A percentile compares a stretch with the other conserved stretches of the same genome.
Evolutionary conservation across 768 basidiomycete genomes (phyloP).

Genomic region (Boletus rubescentipes): DNA sequence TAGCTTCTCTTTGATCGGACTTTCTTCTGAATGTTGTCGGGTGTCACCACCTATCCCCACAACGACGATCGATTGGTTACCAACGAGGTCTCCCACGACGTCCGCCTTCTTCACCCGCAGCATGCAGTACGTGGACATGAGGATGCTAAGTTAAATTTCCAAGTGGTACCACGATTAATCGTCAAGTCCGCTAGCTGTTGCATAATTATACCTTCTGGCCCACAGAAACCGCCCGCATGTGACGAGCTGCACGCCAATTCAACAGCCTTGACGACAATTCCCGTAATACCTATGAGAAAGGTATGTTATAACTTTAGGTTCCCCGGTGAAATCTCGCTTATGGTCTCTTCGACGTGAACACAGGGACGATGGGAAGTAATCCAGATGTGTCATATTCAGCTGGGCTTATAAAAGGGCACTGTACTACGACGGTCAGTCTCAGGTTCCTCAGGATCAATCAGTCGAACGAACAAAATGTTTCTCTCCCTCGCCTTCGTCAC

Average conservation of each 20-base stretch:
- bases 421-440: neutral
- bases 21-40: slow-evolving; percentile 4
- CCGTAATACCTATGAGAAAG: slow-evolving; percentile 3
- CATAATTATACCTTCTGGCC: neutral
- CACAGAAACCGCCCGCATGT: neutral
- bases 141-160: neutral
- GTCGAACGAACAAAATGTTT: slow-evolving; percentile 8
- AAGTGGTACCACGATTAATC: neutral
- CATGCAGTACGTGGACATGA: neutral
- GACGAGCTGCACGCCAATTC: neutral
- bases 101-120: no score
- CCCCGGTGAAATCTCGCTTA: neutral
- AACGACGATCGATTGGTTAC: neutral
- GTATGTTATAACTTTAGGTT: neutral
- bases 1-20: neutral
- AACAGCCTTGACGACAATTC: neutral
- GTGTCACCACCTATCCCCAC: neutral
- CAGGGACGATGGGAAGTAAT: neutral
- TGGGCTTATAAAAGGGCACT: slow-evolving; percentile 7
- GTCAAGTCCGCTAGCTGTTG: neutral
- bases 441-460: neutral
- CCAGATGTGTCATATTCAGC: neutral
- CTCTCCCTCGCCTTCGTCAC: slow-evolving; percentile 13
- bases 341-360: neutral
- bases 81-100: neutral